Evolutionary conservation across 192 early-diverging fungal species (phyloP), one percentile per base, ranked within the genome.

Genomic region (Radiomyces spectabilis): DNA sequence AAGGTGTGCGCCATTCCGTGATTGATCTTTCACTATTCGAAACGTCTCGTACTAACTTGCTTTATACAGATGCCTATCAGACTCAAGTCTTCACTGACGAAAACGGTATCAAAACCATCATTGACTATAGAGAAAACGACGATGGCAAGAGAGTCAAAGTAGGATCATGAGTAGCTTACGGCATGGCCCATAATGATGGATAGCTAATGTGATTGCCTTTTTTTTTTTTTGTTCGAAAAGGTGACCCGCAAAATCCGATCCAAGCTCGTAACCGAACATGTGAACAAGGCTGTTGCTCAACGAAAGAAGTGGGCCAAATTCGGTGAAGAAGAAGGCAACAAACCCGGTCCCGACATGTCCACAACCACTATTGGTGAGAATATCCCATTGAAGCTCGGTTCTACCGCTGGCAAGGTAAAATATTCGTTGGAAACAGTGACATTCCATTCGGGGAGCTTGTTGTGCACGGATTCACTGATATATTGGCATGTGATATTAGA

Each of bases 251-350:
- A 83, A 54, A 87, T 96, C 39, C 78, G 83, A 51, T 83, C 83
- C 41, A 91, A 85, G 69, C 61, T 89, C 34, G 77, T 89, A 33
- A 85, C 80, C 46, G 83, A 87, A 62, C 74, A 79, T 53, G 91
- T 92, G 24, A 94, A 95, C 80, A 82, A 86, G 46, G 83, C 86
- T 38, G 92, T 90, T 39, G 94, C 92, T 9, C 82, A 87, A 58
- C 85, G 94, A 72, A 94, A 92, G 76, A 90, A 89, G 53, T 87
- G 83, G 85, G 75, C 77, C 42, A 99, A 99, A 77, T 99, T 95
- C 73, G 96, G 96, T 30, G 88, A 83, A 35, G 91, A 89, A 57
- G 61, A 72, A 24, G 84, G 84, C 37, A 77, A 91, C 26, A 70
- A 75, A 13, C 73, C 85, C 2, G 96, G 94, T 10, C 92, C 92